These are phyloP conservation scores for Yamadazyma membranifaciens DNA, from an alignment of 1,139 yeast species.

Conservation along the genomic window DNA sequence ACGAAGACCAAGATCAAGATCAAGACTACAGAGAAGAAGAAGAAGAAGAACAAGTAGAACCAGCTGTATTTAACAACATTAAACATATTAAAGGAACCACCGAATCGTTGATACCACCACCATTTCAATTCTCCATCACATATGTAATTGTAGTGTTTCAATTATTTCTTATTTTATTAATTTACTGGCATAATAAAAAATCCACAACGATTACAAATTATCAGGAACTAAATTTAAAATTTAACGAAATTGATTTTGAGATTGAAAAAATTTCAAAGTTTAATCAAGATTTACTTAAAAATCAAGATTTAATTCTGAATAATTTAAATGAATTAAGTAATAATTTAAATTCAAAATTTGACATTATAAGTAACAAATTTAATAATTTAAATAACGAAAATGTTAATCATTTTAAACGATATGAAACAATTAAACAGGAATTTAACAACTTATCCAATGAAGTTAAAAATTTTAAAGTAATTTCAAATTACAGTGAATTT, in stretches of 20 bases:
- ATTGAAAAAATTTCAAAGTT: conserved; percentile 18
- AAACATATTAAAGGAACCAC: conserved; percentile 1
- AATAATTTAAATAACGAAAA: conserved; percentile 13
- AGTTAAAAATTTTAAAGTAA: conserved; percentile 10
- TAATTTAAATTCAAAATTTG: conserved; percentile 18
- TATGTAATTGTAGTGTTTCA: neutral
- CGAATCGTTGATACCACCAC: neutral
- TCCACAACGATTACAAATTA: conserved; percentile 11
- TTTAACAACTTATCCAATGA: conserved; percentile 11
- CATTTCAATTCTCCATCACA: neutral
- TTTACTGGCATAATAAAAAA: neutral
- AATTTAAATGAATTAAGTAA: conserved; percentile 16
- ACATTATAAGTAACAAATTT: conserved; percentile 18
- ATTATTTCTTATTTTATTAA: neutral
- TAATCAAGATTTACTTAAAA: conserved; percentile 11
- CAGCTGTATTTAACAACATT: neutral
- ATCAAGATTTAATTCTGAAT: conserved; percentile 11
- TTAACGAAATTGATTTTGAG: conserved; percentile 18
- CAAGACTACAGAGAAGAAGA: conserved; percentile 9
- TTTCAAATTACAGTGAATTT: conserved; percentile 15
- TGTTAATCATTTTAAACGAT: conserved; percentile 10
- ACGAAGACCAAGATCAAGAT: conserved; percentile 9
- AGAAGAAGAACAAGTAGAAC: conserved; percentile 8
- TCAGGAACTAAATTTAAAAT: conserved; percentile 17
- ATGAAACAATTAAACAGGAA: conserved; percentile 9